These are phyloP conservation scores for Pestalotiopsis sp. DNA, from an alignment of 2,329 filamentous ascomycete genomes.

Conservation along the genomic window DNA sequence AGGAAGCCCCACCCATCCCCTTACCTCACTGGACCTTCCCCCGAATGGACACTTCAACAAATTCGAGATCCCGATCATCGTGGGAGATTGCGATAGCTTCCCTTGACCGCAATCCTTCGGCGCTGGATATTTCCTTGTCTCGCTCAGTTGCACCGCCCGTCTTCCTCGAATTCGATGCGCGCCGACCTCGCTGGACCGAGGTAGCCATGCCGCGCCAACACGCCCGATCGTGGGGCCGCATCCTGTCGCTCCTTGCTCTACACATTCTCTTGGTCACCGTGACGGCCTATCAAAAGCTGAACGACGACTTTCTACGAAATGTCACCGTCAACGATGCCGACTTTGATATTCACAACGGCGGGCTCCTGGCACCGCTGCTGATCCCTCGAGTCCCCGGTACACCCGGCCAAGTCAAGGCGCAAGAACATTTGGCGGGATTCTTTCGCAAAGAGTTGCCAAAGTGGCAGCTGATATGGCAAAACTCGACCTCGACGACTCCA, in stretches of 20 bases:
- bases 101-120: not conserved
- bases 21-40: not conserved
- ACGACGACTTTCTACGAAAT: slow-evolving; percentile 63
- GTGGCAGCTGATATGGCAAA: slow-evolving; percentile 74
- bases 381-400: slow-evolving; percentile 76
- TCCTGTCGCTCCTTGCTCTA: slow-evolving; percentile 24
- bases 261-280: slow-evolving; percentile 26
- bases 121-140: not conserved
- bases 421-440: slow-evolving; percentile 73
- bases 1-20: not conserved
- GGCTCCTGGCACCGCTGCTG: slow-evolving; percentile 74
- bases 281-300: slow-evolving; percentile 48
- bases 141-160: not conserved
- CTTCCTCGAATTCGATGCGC: slow-evolving; percentile 1
- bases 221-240: slow-evolving; percentile 1
- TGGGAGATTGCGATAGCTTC: not conserved
- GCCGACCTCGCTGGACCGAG: slow-evolving; percentile 16
- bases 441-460: slow-evolving; percentile 67
- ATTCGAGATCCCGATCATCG: not conserved
- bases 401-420: slow-evolving; percentile 64
- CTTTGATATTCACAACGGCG: slow-evolving; percentile 68
- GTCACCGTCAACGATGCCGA: slow-evolving; percentile 66
- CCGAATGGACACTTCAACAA: not conserved
- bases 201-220: slow-evolving; percentile 13
- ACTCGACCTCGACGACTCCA: slow-evolving; percentile 72